Evolutionary conservation across 108 stramenopile genomes (phyloP).

Genomic region (Nitzschia putrida): DNA sequence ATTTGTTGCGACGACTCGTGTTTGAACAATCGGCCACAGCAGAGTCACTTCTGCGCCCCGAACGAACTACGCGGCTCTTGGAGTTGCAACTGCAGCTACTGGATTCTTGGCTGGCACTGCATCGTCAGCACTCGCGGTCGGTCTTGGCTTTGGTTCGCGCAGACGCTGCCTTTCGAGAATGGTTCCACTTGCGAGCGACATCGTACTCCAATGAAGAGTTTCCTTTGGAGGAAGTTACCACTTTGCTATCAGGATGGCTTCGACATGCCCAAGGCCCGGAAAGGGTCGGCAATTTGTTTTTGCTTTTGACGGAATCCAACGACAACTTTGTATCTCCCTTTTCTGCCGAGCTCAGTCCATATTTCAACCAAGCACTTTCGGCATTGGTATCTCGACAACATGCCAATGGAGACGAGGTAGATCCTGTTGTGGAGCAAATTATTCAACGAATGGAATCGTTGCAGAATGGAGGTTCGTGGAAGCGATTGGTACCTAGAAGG

Average conservation of each 20-base stretch:
- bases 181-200: background rate
- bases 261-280: background rate
- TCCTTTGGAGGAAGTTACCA: constrained; percentile 19
- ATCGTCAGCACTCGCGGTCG: constrained; percentile 4
- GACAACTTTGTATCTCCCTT: background rate
- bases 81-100: constrained; percentile 14
- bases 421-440: background rate
- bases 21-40: constrained; percentile 18
- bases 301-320: background rate
- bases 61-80: constrained; percentile 2
- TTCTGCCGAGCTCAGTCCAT: background rate
- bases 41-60: background rate
- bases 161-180: background rate
- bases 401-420: background rate
- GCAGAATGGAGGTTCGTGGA: background rate
- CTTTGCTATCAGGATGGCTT: constrained; percentile 20
- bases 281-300: constrained; percentile 13
- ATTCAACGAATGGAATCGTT: constrained; percentile 4
- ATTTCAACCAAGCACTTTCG: background rate
- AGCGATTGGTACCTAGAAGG: background rate
- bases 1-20: constrained; percentile 16
- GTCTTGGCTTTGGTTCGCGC: constrained; percentile 8
- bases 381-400: background rate
- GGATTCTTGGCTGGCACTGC: constrained; percentile 24
- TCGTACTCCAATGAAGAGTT: background rate